Conservation (phyloP, 768 basidiomycete genomes). For the Gymnopilus junonius region DNA sequence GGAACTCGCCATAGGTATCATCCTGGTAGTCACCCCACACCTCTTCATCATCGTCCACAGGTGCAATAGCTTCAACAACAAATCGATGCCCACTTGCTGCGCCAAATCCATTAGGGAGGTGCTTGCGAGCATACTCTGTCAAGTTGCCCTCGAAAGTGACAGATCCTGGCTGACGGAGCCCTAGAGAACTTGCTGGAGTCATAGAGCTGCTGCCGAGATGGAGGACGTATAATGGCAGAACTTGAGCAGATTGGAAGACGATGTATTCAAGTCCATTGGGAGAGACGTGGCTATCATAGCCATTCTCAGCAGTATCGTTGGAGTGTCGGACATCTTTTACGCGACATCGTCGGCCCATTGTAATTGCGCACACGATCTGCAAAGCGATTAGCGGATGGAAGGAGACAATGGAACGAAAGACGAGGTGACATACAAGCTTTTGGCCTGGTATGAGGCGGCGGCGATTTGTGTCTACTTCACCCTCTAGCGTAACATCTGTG, state of each 20-base stretch:
- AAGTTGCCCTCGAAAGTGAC: neutral
- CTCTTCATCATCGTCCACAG: neutral
- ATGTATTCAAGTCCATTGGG: neutral
- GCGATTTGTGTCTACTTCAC: neutral
- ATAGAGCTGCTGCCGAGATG: neutral
- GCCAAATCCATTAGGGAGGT: neutral
- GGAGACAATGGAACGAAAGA: neutral
- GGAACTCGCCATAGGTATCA: neutral
- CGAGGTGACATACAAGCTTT: neutral
- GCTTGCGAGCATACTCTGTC: neutral
- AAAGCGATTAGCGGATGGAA: neutral
- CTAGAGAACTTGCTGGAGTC: too few relatives aligned
- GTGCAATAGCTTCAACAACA: neutral
- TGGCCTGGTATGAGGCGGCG: neutral
- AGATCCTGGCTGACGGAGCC: neutral
- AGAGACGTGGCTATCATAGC: neutral
- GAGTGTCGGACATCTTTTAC: neutral
- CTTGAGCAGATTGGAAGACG: neutral
- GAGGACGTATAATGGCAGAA: neutral
- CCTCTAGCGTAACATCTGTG: neutral
- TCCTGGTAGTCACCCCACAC: neutral
- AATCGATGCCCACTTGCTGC: neutral
- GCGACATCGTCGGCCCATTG: neutral
- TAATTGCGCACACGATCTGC: neutral
- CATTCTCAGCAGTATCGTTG: neutral